Percentiles rank a stretch among this genome's conserved stretches.
Evolutionary conservation across 306 rosid species (phyloP).

Genomic region (Lathyrus tuberosus): DNA sequence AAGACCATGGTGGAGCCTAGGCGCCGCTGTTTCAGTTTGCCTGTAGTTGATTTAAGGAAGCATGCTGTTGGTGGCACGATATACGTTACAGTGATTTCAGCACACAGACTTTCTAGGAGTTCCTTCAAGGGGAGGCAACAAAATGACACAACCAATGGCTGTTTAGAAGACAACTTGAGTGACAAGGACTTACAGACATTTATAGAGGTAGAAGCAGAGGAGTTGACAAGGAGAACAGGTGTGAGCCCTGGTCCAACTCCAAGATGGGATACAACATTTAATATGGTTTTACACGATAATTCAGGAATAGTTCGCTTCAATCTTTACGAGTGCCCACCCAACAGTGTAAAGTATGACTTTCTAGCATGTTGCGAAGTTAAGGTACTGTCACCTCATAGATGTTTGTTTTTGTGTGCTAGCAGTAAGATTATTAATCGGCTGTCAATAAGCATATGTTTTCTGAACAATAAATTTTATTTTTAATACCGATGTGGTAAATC

Average conservation of each 20-base stretch:
- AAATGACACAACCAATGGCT: constrained; percentile 47
- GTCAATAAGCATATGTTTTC: constrained; percentile 23
- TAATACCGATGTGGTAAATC: neutral
- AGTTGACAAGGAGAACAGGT: constrained; percentile 77
- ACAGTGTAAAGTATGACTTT: constrained; percentile 76
- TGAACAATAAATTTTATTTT: constrained; percentile 13
- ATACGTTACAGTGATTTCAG: constrained; percentile 78
- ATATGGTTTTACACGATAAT: constrained; percentile 89
- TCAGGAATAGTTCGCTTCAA: constrained; percentile 73
- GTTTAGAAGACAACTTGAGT: constrained; percentile 52
- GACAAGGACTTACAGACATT: constrained; percentile 79
- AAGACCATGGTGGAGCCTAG: constrained; percentile 99
- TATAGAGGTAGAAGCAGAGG: constrained; percentile 87
- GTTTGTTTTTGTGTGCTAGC: constrained; percentile 18
- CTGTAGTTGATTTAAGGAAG: constrained; percentile 71
- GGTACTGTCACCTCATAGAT: constrained; percentile 53
- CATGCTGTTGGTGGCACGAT: constrained; percentile 82
- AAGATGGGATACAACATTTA: constrained; percentile 87
- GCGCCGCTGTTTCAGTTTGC: constrained; percentile 85
- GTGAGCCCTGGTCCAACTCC: constrained; percentile 72
- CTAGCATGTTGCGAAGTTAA: constrained; percentile 88
- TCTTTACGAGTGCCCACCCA: constrained; percentile 69
- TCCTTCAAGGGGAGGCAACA: constrained; percentile 62
- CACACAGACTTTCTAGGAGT: constrained; percentile 67
- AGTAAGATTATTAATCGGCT: constrained; percentile 4